These are phyloP conservation scores for Penicillium silybi DNA, from an alignment of 495 filamentous ascomycete genomes.

Conservation along the genomic window DNA sequence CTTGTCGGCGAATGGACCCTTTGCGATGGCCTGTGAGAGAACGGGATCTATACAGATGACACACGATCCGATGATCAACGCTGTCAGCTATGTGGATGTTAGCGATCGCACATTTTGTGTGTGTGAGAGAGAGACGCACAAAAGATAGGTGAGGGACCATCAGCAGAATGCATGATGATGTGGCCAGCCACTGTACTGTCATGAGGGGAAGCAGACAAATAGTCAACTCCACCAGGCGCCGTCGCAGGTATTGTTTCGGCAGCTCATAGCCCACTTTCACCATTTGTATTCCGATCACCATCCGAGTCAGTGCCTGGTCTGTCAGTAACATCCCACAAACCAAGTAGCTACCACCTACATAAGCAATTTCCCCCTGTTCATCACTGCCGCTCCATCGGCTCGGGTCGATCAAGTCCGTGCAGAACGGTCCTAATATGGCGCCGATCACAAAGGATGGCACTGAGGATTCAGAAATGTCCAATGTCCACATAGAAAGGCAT, in stretches of 20 bases:
- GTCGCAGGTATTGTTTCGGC: slow-evolving; percentile 31
- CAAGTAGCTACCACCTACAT: slow-evolving; percentile 19
- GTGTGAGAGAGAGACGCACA: slow-evolving; percentile 21
- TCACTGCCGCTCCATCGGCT: slow-evolving; percentile 37
- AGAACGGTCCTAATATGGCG: slow-evolving; percentile 44
- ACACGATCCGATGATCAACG: slow-evolving; percentile 58
- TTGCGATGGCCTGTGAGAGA: slow-evolving; percentile 58
- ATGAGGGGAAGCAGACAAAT: slow-evolving; percentile 39
- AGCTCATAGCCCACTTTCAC: slow-evolving; percentile 33
- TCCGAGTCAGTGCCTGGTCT: slow-evolving; percentile 38
- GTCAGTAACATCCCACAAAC: neutral
- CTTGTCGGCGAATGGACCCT: slow-evolving; percentile 59
- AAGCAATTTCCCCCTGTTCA: slow-evolving; percentile 40
- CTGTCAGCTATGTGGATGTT: slow-evolving; percentile 35
- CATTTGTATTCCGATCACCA: slow-evolving; percentile 55
- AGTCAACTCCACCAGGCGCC: slow-evolving; percentile 25
- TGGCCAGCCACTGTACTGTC: slow-evolving; percentile 35
- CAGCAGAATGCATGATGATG: slow-evolving; percentile 34
- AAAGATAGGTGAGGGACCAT: slow-evolving; percentile 32
- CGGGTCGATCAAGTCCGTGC: slow-evolving; percentile 45
- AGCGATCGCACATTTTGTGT: neutral
- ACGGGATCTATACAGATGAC: slow-evolving; percentile 61
- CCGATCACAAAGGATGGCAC: slow-evolving; percentile 51
- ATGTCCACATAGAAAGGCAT: neutral
- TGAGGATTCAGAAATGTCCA: slow-evolving; percentile 19